Evolutionary conservation across 148 eudicot species (phyloP).

Genomic region (Bassia scoparia): DNA sequence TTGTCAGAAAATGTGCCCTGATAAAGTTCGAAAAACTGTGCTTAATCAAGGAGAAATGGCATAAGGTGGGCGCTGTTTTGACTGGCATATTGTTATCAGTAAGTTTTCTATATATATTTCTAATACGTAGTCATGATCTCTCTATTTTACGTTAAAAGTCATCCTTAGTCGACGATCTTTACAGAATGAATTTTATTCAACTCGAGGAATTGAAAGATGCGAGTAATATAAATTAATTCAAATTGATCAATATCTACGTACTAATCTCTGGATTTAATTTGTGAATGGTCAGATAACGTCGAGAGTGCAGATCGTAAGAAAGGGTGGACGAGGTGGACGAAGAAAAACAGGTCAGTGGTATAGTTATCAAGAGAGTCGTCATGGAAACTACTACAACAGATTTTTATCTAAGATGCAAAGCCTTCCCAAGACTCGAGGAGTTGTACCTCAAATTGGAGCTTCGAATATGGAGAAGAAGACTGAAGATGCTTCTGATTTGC

Average conservation of each 20-base stretch:
- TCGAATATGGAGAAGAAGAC: slow-evolving; percentile 28
- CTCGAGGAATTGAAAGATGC: too few relatives aligned
- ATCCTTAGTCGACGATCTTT: too few relatives aligned
- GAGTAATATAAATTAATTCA: too few relatives aligned
- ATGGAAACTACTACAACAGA: slow-evolving; percentile 17
- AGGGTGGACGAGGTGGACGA: slow-evolving; percentile 19
- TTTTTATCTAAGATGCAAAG: slow-evolving; percentile 20
- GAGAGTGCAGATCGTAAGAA: neutral
- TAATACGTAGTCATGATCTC: neutral
- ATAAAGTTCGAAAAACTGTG: neutral
- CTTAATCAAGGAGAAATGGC: neutral
- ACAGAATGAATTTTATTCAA: too few relatives aligned
- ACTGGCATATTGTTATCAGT: slow-evolving; percentile 2
- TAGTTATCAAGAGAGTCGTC: slow-evolving; percentile 17
- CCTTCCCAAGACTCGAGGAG: slow-evolving; percentile 4
- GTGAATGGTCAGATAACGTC: neutral
- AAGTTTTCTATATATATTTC: neutral
- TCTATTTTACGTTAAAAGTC: too few relatives aligned
- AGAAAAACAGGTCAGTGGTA: slow-evolving; percentile 14
- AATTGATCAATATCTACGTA: too few relatives aligned
- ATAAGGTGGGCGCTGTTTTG: neutral
- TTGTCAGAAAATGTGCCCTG: slow-evolving; percentile 4
- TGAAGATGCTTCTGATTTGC: slow-evolving; percentile 27
- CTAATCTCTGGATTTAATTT: neutral
- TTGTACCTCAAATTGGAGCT: slow-evolving; percentile 22